Conservation (phyloP, 768 basidiomycete species). For the Omphalotus guepiniiformis region DNA sequence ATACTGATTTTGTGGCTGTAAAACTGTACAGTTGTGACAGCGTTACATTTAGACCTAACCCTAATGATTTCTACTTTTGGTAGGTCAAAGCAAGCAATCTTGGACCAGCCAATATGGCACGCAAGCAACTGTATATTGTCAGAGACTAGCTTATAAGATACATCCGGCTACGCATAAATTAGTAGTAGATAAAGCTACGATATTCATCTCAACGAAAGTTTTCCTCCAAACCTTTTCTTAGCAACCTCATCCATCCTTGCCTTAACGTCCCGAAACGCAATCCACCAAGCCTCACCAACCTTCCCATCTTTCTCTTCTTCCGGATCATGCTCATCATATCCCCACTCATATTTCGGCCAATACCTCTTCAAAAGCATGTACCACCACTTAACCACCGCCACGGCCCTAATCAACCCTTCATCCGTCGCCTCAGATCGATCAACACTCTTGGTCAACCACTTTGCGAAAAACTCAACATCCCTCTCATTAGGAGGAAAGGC, state of each 20-base stretch:
- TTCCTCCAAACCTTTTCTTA: constrained; percentile 69
- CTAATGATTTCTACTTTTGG: too few relatives aligned
- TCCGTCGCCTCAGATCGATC: constrained; percentile 53
- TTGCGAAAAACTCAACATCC: constrained; percentile 74
- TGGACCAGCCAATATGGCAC: too few relatives aligned
- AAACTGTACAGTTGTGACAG: constrained; percentile 8
- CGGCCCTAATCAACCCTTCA: constrained; percentile 59
- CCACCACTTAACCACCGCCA: constrained; percentile 83
- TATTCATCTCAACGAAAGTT: constrained; percentile 52
- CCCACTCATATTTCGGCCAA: constrained; percentile 56
- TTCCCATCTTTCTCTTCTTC: constrained; percentile 30
- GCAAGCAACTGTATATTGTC: too few relatives aligned
- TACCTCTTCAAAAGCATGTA: constrained; percentile 58
- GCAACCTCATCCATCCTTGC: constrained; percentile 60
- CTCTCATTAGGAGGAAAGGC: constrained; percentile 61
- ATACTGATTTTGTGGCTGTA: background rate
- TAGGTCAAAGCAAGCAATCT: too few relatives aligned
- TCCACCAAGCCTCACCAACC: constrained; percentile 79
- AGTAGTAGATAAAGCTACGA: background rate
- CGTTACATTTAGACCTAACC: too few relatives aligned
- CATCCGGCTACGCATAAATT: too few relatives aligned
- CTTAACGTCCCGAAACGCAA: constrained; percentile 67
- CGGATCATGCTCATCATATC: constrained; percentile 28
- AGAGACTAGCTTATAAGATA: too few relatives aligned
- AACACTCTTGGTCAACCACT: constrained; percentile 66